These are phyloP conservation scores for Hypoxylon sp. DNA, from an alignment of 2,329 filamentous ascomycete species.

Conservation along the genomic window DNA sequence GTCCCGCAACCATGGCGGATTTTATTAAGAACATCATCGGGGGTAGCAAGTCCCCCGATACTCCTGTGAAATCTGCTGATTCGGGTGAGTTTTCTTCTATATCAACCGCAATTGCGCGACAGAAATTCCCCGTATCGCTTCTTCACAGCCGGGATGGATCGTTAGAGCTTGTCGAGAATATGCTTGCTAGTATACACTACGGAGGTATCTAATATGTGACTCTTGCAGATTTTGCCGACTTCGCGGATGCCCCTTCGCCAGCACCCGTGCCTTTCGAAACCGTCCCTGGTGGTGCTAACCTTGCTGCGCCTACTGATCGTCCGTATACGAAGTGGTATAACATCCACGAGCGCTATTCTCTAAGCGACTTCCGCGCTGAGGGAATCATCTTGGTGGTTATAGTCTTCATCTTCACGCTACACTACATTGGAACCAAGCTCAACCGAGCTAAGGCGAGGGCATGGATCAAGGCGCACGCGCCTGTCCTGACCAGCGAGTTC, in stretches of 20 bases:
- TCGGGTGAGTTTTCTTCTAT: conserved; percentile 68
- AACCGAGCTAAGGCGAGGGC: conserved; percentile 85
- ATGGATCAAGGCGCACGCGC: conserved; percentile 84
- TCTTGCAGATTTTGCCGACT: conserved; percentile 92
- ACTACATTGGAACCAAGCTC: conserved; percentile 83
- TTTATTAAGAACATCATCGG: conserved; percentile 79
- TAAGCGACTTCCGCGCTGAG: conserved; percentile 89
- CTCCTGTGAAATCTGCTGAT: conserved; percentile 67
- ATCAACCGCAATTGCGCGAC: conserved; percentile 31
- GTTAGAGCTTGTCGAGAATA: not conserved
- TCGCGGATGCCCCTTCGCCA: conserved; percentile 82
- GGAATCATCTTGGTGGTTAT: conserved; percentile 84
- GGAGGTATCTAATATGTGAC: conserved; percentile 5
- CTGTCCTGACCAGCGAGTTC: conserved; percentile 83
- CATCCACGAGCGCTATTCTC: conserved; percentile 89
- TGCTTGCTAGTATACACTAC: not conserved
- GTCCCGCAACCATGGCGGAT: conserved; percentile 65
- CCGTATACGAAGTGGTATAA: conserved; percentile 98
- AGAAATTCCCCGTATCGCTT: conserved; percentile 22
- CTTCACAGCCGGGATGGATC: conserved; percentile 3
- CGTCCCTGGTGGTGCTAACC: conserved; percentile 63
- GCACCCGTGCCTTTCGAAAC: conserved; percentile 65
- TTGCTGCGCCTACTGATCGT: conserved; percentile 64
- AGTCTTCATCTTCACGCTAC: conserved; percentile 79
- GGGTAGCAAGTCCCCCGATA: conserved; percentile 72